phyloP scores from a whole-genome alignment of 1,139 yeast species.

The Geotrichum carabidarum region DNA sequence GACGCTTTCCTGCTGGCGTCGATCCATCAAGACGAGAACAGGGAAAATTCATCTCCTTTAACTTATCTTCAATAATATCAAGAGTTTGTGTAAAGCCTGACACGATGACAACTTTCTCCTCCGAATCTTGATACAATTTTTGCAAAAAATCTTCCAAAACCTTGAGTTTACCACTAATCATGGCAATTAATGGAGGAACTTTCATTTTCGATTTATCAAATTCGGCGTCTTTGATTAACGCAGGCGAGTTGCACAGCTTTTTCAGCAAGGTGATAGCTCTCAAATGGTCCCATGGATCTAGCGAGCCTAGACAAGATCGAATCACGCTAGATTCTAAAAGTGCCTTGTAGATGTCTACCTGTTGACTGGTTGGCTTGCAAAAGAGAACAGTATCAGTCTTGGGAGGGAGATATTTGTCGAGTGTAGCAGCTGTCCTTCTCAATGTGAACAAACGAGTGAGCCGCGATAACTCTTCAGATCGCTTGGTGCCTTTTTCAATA shows the following conservation, averaged over 20 bases:
- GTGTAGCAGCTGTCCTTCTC: slow-evolving; percentile 65
- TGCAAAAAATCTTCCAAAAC: slow-evolving; percentile 34
- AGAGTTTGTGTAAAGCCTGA: slow-evolving; percentile 88
- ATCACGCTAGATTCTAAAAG: slow-evolving; percentile 47
- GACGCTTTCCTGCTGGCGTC: slow-evolving; percentile 63
- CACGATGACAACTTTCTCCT: slow-evolving; percentile 77
- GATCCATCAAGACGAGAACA: slow-evolving; percentile 77
- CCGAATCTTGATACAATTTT: slow-evolving; percentile 33
- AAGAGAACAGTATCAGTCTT: slow-evolving; percentile 76
- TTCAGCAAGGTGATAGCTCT: slow-evolving; percentile 69
- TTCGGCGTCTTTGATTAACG: slow-evolving; percentile 45
- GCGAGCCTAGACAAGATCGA: slow-evolving; percentile 33
- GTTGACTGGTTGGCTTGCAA: slow-evolving; percentile 67
- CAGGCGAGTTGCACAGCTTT: slow-evolving; percentile 81
- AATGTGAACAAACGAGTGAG: slow-evolving; percentile 64
- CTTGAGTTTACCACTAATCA: slow-evolving; percentile 36
- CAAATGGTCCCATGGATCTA: slow-evolving; percentile 48
- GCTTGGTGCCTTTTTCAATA: slow-evolving; percentile 53
- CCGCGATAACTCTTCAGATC: slow-evolving; percentile 56
- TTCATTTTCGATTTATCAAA: slow-evolving; percentile 16
- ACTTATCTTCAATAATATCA: slow-evolving; percentile 61
- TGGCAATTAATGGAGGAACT: slow-evolving; percentile 17
- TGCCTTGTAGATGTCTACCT: slow-evolving; percentile 50
- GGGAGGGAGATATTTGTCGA: slow-evolving; percentile 65
- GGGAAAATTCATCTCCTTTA: slow-evolving; percentile 48